These are phyloP conservation scores for Rosa persica DNA, from an alignment of 306 rosid species.

Conservation along the genomic window DNA sequence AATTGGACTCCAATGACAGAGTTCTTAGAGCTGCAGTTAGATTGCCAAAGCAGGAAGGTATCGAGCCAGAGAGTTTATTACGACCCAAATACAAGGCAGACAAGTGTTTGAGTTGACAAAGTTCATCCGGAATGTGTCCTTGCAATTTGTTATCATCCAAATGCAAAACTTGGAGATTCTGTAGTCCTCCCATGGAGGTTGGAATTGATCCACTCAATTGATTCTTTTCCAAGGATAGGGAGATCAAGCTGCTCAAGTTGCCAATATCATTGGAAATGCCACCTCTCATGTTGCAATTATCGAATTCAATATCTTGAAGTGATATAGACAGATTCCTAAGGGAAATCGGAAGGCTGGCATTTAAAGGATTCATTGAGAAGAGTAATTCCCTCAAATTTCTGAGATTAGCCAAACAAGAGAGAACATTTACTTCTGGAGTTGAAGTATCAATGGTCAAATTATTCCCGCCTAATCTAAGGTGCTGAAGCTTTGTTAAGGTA, in stretches of 20 bases:
- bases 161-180: not conserved
- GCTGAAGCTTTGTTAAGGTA: not conserved
- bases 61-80: not conserved
- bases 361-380: not conserved
- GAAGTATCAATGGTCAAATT: not conserved
- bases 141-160: not conserved
- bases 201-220: conserved; percentile 7
- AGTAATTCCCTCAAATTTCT: not conserved
- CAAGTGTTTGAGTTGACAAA: conserved; percentile 1
- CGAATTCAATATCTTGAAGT: accelerated
- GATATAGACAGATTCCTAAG: not conserved
- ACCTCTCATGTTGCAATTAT: not conserved
- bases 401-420: not conserved
- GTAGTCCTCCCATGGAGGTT: not conserved
- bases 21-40: not conserved
- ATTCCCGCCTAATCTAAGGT: accelerated
- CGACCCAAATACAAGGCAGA: accelerated
- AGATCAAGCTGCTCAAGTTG: not conserved
- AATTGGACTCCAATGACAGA: not conserved
- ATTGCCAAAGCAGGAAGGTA: conserved; percentile 5
- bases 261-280: not conserved
- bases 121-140: not conserved
- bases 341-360: not conserved
- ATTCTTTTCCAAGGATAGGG: accelerated
- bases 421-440: not conserved